A percentile compares a stretch with the other conserved stretches of the same genome.
These are phyloP conservation scores for Angomonas ambiguus DNA, from an alignment of 208 protist species.

Conservation along the genomic window DNA sequence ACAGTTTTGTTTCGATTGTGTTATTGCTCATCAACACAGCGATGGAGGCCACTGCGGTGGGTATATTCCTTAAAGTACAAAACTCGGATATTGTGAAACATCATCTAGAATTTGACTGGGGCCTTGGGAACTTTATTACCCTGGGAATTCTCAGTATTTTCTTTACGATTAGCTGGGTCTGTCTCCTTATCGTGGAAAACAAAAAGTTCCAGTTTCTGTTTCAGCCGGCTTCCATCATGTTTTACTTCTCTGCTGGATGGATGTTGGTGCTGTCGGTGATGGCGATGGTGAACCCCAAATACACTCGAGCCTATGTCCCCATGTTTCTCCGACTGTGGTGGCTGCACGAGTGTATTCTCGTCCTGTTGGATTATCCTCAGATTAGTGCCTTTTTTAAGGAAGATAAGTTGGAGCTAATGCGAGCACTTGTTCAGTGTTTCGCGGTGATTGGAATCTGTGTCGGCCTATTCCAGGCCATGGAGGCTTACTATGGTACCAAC, in stretches of 20 bases:
- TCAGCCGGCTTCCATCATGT: slow-evolving; percentile 30
- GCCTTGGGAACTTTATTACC: slow-evolving; percentile 21
- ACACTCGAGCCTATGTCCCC: slow-evolving; percentile 25
- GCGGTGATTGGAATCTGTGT: slow-evolving; percentile 41
- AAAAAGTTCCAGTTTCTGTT: slow-evolving; percentile 26
- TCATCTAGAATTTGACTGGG: slow-evolving; percentile 26
- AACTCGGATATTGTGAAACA: slow-evolving; percentile 3
- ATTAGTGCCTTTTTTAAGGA: slow-evolving; percentile 34
- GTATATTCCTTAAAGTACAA: slow-evolving; percentile 26
- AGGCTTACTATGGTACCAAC: slow-evolving; percentile 27
- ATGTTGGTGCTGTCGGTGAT: slow-evolving; percentile 27
- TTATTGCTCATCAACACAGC: slow-evolving; percentile 24
- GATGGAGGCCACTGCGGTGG: slow-evolving; percentile 26
- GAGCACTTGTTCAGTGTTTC: slow-evolving; percentile 30
- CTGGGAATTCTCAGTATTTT: slow-evolving; percentile 25
- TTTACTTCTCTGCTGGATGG: slow-evolving; percentile 21
- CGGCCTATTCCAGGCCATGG: slow-evolving; percentile 29
- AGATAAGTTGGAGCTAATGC: slow-evolving; percentile 30
- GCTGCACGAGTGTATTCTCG: slow-evolving; percentile 30
- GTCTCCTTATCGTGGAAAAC: slow-evolving; percentile 19
- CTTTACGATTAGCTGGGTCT: slow-evolving; percentile 26
- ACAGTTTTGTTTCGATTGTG: slow-evolving; percentile 34
- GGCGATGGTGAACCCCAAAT: slow-evolving; percentile 16
- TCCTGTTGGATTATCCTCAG: slow-evolving; percentile 31
- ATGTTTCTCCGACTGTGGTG: slow-evolving; percentile 40